Evolutionary conservation across 1,284 basidiomycete species (phyloP).

Genomic region (Malassezia sympodialis): DNA sequence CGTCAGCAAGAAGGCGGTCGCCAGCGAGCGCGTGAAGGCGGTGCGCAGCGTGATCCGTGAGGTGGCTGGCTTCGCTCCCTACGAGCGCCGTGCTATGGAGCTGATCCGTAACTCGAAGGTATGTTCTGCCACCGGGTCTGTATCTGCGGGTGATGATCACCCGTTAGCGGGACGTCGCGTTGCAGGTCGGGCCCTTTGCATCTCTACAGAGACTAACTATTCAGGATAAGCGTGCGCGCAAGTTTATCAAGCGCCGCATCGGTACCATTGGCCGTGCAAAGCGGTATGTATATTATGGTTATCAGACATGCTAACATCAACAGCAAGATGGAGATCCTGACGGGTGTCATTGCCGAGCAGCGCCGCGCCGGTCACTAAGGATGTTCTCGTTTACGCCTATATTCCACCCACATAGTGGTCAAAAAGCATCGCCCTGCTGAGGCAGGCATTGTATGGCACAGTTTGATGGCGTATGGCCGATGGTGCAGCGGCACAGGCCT

Average conservation of each 20-base stretch:
- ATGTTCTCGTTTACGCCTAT: conserved; percentile 1
- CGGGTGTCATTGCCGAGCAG: conserved; percentile 45
- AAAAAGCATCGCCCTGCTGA: conserved; percentile 2
- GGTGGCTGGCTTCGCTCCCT: conserved; percentile 84
- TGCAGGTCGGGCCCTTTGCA: no score
- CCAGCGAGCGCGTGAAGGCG: conserved; percentile 55
- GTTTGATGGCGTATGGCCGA: no score
- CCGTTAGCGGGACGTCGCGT: no score
- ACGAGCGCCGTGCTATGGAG: conserved; percentile 98
- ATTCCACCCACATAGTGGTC: conserved; percentile 17
- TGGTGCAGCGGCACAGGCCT: no score
- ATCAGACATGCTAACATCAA: neutral
- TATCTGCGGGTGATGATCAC: neutral
- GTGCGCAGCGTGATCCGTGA: conserved; percentile 42
- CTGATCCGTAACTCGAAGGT: conserved; percentile 97
- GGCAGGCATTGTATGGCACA: neutral
- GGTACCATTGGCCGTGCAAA: conserved; percentile 47
- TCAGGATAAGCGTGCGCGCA: conserved; percentile 48
- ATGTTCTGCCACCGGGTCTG: conserved; percentile 36
- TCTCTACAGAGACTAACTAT: neutral
- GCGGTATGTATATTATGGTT: conserved; percentile 14
- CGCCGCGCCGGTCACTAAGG: conserved; percentile 43
- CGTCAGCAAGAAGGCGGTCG: conserved; percentile 79
- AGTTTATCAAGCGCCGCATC: conserved; percentile 47
- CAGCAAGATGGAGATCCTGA: conserved; percentile 43